Percentiles rank a stretch among this genome's conserved stretches.
These are phyloP conservation scores for Ormosia semicastrata DNA, from an alignment of 306 rosid species.

Conservation along the genomic window DNA sequence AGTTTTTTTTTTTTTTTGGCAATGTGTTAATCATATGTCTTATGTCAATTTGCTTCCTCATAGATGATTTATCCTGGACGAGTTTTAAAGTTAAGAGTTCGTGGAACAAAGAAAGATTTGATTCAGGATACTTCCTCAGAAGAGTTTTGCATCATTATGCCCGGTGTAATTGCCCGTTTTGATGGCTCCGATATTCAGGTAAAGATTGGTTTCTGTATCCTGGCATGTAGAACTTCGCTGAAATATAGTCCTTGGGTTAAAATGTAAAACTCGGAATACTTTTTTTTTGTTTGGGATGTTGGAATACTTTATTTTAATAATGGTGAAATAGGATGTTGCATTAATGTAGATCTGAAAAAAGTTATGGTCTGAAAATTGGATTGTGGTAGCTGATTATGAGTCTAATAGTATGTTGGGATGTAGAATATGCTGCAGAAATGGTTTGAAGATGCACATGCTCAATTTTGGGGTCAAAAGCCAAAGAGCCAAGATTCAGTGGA, in stretches of 20 bases:
- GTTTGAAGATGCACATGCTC: conserved; percentile 68
- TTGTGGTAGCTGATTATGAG: conserved; percentile 15
- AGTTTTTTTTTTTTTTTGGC: background rate
- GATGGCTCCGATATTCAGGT: conserved; percentile 91
- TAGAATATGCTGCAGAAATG: conserved; percentile 80
- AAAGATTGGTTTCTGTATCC: conserved; percentile 5
- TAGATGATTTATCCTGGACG: conserved; percentile 79
- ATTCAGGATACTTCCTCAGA: conserved; percentile 73
- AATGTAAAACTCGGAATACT: background rate
- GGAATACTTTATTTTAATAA: background rate
- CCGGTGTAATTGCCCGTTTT: conserved; percentile 81
- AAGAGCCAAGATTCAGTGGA: conserved; percentile 49
- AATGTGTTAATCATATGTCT: conserved; percentile 1
- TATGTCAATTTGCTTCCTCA: conserved; percentile 1
- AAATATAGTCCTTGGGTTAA: conserved; percentile 6
- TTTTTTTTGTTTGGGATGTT: background rate
- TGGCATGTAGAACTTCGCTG: background rate
- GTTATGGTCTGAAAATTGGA: conserved; percentile 13
- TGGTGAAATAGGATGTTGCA: background rate
- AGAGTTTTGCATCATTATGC: conserved; percentile 85
- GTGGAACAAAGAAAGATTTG: conserved; percentile 84
- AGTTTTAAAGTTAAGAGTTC: conserved; percentile 78
- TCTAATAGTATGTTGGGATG: conserved; percentile 33
- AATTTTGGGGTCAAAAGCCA: conserved; percentile 57
- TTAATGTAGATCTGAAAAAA: background rate